Base-by-base conservation (phyloP, 768 basidiomycete species). In the Naematelia encephala region DNA sequence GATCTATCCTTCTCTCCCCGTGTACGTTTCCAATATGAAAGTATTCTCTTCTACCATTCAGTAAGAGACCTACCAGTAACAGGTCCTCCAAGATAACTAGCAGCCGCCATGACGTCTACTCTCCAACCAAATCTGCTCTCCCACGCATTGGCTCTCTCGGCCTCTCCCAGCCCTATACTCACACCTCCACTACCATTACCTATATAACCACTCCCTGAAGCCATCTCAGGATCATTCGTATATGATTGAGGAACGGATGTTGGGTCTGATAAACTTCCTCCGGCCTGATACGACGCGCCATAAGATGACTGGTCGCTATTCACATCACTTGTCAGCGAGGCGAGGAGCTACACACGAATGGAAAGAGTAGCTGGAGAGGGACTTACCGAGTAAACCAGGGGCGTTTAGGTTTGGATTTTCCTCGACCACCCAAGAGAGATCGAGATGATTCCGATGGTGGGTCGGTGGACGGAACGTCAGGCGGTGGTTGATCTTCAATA, bases 71-170 rank as follows among this genome's bases (percentile, higher is more conserved):
- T 64, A 89, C 88, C 89, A 54, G 87, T 85, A 21, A 89, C 69
- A 0, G 87, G 89, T 5, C 88, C 88, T 0, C 87, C 75, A 0
- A 88, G 30, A 72, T 89, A 89, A 3, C 84, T 82, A 50, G 80
- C 79, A 4, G 85, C 85, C 14, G 87, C 84, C 56, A 86, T 77
- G 22, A 86, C 51, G 72, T 90, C 86, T 12, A 89, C 83, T 62
- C 87, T 81, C 80, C 83, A 79, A 12, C 84, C 84, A 66, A 83
- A 82, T 25, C 84, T 79, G 13, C 87, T 88, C 79, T 87, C 85
- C 88, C 87, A 89, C 60, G 81, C 82, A 63, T 84, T 87, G 27
- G 76, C 78, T 39, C 78, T 76, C 12, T 73, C 73, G 1, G 46
- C 51, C 30, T 63, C 55, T 5, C 64, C 61, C 12, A 34, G 51